Evolutionary conservation across 2,329 filamentous ascomycete genomes (phyloP), one percentile per base, ranked within the genome.

Genomic region (Neurospora crassa): DNA sequence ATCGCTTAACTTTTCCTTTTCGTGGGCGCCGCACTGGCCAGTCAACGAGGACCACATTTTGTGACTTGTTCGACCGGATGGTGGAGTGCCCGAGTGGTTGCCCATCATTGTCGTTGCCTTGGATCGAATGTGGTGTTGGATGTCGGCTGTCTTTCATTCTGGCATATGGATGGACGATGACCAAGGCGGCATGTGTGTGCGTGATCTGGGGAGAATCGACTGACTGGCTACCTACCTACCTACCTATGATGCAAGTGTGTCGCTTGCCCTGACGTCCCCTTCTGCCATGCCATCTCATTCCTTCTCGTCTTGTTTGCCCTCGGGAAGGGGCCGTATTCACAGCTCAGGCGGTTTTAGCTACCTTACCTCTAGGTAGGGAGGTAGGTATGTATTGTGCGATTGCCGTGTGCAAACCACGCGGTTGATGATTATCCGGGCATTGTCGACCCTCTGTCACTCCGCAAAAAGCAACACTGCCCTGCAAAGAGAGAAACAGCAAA

Each of bases 1-100:
- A 63, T 41, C 53, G 59, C 53, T 63, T 59, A 70, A 70, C n/a
- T 63, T 63, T 29, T 42, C 34, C 16, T 68, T 45, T 40, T 45
- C 43, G 41, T 47, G 42, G 70, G 72, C 72, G 72, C 69, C 68
- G 69, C 70, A 29, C 67, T 69, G 69, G 59, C 72, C 72, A 72
- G 68, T 73, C 68, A 70, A 37, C 53, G 37, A 40, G 43, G 68
- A 72, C 72, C 72, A 72, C 71, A 73, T 70, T 43, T 70, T 71
- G 63, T 67, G 63, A 29, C 40, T 1, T 37, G 29, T 18, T 63
- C 47, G 14, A 16, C 29, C 29, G 29, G 53, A 63, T 63, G 53
- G 53, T 63, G 53, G 53, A 63, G 53, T 63, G 53, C 29, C 53
- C 24, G 24, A 63, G 24, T 63, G 53, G 53, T 63, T 63, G 53